These are phyloP conservation scores for Syzygium aromaticum DNA, from an alignment of 345 rosid genomes.

Conservation along the genomic window DNA sequence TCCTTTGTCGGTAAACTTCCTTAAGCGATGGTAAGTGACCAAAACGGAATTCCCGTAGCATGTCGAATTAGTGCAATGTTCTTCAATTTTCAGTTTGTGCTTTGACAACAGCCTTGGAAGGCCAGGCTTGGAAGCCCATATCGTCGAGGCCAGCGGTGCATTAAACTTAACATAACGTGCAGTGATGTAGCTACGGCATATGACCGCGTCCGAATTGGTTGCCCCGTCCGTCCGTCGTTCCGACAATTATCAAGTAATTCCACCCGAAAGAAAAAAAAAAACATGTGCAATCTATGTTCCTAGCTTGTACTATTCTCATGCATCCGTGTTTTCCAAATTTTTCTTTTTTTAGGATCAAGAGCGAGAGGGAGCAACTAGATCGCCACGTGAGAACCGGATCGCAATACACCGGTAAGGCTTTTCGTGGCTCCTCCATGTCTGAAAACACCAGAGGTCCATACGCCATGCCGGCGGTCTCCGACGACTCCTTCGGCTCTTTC, in stretches of 20 bases:
- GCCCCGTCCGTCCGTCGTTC: accelerated
- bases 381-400: background rate
- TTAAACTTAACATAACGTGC: background rate
- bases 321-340: background rate
- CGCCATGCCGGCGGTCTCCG: background rate
- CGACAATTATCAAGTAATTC: background rate
- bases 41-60: background rate
- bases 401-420: background rate
- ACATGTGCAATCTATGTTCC: background rate
- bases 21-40: background rate
- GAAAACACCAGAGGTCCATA: background rate
- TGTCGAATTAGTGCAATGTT: background rate
- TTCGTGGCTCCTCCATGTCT: background rate
- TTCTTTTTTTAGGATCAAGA: background rate
- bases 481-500: background rate
- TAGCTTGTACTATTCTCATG: background rate
- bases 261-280: background rate
- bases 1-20: background rate
- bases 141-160: background rate
- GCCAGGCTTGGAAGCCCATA: background rate
- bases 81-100: background rate
- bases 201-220: too few species aligned
- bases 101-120: background rate
- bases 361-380: background rate
- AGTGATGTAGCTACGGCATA: background rate